Evolutionary conservation across 805 yeast genomes (phyloP).

Genomic region (Candida quercuum): DNA sequence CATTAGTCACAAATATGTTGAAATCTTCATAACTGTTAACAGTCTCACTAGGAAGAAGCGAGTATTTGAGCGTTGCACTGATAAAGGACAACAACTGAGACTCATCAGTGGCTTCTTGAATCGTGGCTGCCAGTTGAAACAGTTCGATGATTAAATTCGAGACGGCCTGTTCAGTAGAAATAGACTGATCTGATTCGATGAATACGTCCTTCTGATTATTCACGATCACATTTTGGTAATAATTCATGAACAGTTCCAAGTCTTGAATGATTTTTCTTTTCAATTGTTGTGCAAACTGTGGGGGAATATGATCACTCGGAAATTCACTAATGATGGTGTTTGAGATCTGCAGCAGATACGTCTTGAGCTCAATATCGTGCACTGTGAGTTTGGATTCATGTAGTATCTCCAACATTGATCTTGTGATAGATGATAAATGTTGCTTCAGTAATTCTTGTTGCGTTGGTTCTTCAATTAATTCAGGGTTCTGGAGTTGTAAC

Average conservation of each 20-base stretch:
- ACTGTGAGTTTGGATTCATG: constrained; percentile 6
- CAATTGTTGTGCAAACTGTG: constrained; percentile 6
- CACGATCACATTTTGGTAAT: constrained; percentile 10
- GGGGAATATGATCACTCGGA: constrained; percentile 18
- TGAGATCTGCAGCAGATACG: constrained; percentile 13
- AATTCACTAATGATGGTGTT: constrained; percentile 17
- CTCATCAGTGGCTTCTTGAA: constrained; percentile 8
- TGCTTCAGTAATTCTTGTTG: constrained; percentile 25
- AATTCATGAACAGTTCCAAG: constrained; percentile 8
- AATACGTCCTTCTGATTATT: constrained; percentile 7
- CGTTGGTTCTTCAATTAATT: constrained; percentile 32
- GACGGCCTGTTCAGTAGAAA: constrained; percentile 10
- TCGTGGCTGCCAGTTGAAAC: constrained; percentile 27
- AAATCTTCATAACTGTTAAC: constrained; percentile 55
- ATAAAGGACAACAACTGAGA: constrained; percentile 10
- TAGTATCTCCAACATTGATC: constrained; percentile 9
- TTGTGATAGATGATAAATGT: constrained; percentile 18
- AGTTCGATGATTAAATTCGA: constrained; percentile 27
- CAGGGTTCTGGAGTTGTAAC: constrained; percentile 47
- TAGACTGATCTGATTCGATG: constrained; percentile 13
- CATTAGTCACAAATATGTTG: constrained; percentile 67
- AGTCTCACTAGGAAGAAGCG: constrained; percentile 24
- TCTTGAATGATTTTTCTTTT: constrained; percentile 9
- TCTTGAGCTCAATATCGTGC: constrained; percentile 10
- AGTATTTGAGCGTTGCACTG: constrained; percentile 12